Percentiles rank a stretch among this genome's conserved stretches.
Conservation (phyloP, 2,329 filamentous ascomycete genomes). For the Thelonectria blattea region DNA sequence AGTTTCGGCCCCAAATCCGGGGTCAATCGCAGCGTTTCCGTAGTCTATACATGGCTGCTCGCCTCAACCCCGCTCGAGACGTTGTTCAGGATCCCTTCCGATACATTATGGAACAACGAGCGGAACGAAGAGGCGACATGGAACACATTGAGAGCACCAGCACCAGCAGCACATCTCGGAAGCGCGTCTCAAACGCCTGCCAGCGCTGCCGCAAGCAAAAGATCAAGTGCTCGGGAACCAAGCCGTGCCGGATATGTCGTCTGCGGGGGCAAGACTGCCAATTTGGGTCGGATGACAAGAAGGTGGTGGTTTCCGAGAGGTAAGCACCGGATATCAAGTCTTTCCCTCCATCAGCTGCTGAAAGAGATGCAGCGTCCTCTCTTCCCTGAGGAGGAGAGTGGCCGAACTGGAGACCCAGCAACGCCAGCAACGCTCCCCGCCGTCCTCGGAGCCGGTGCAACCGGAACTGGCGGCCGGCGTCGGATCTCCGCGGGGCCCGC, state of each 20-base stretch:
- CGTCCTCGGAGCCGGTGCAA: not conserved
- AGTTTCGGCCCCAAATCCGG: too few species aligned
- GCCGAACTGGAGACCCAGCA: not conserved
- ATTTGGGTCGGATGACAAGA: slow-evolving; percentile 10
- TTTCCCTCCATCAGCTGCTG: not conserved
- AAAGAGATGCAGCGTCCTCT: not conserved
- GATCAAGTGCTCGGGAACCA: slow-evolving; percentile 18
- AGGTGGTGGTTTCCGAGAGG: slow-evolving; percentile 15
- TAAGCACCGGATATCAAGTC: not conserved
- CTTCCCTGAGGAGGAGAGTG: not conserved
- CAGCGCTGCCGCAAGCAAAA: slow-evolving; percentile 19
- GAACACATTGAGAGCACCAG: not conserved
- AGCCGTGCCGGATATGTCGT: slow-evolving; percentile 13
- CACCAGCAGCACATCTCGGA: not conserved
- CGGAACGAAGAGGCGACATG: not conserved
- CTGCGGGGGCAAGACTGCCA: slow-evolving; percentile 7
- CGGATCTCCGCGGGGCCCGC: too few species aligned
- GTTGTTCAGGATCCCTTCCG: too few species aligned
- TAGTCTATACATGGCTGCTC: too few species aligned
- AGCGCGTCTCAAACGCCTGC: slow-evolving; percentile 18
- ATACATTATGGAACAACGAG: too few species aligned
- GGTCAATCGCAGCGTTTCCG: too few species aligned
- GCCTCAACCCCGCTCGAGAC: too few species aligned
- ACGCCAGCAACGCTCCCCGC: not conserved
- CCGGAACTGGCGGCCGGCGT: not conserved